Evolutionary conservation across 768 basidiomycete species (phyloP), one percentile per base, ranked within the genome.

Genomic region (Xerocomus potaroensis): DNA sequence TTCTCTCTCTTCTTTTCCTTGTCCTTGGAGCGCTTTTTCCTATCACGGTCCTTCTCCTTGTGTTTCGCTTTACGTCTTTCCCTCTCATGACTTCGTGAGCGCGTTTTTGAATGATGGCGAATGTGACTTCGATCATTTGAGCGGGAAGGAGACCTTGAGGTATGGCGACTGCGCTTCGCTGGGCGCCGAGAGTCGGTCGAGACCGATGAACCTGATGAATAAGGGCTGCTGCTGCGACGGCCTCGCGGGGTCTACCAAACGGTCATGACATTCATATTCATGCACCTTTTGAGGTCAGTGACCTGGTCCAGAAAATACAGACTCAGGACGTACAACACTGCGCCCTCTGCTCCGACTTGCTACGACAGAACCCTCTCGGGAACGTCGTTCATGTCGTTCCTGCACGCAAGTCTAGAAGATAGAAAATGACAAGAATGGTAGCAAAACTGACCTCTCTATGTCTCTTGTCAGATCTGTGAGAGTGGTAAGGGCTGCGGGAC

Each of bases 11-110:
- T 65, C 47, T 49, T 67, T 22, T 62, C 60, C 29, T 62, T 67
- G 7, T 66, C 61, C 42, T 60, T 67, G 53, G 67, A 67, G 15
- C 70, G 69, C 51, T 59, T 72, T 50, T 66, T 72, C 57, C 59
- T 69, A 24, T 68, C 66, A 47, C 54, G 68, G 2, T 60, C 60
- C 43, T 59, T 63, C 19, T 60, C 58, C 48, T 43, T 60, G 33
- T 50, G 56, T 29, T 55, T 63, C 11, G 60, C 54, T 40, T 47
- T 61, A 33, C 55, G 51, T 47, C 55, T 51, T 39, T 61, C 55
- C 38, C 47, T 55, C 18, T 64, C 60, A 33, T 46, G 51, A 32
- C 63, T 67, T 19, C 43, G 55, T 4, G 71, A 71, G 12, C 49
- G 60, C 8, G 66, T 67, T 9, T 41, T 49, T 5, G 66, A 62